A percentile compares a stretch with the other conserved stretches of the same genome.
Conservation (phyloP, 768 basidiomycete species). For the Bullera alba region DNA sequence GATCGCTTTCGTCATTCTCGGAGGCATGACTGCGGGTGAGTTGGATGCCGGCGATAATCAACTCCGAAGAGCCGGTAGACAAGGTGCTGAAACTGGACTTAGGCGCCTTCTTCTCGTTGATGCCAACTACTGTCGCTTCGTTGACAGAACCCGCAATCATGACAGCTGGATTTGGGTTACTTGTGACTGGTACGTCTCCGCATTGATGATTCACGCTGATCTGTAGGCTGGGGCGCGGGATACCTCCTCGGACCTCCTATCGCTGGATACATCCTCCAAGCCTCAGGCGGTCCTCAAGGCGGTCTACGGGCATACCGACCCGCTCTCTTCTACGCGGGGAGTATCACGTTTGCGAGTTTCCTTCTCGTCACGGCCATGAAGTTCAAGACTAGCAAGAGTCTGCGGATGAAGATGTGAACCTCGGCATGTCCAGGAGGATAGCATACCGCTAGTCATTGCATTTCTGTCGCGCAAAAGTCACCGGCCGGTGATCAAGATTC, state of each 20-base stretch:
- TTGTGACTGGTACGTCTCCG: conserved; percentile 10
- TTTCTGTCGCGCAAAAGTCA: too few species aligned
- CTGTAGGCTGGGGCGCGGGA: conserved; percentile 1
- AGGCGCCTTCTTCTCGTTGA: conserved; percentile 25
- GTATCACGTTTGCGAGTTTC: conserved; percentile 14
- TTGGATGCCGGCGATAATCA: not conserved
- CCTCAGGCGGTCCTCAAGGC: conserved; percentile 21
- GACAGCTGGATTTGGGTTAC: conserved; percentile 18
- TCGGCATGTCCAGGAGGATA: not conserved
- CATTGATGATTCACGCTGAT: not conserved
- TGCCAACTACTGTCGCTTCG: conserved; percentile 23
- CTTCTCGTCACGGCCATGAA: conserved; percentile 6
- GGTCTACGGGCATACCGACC: conserved; percentile 26
- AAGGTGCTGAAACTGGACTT: not conserved
- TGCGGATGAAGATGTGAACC: conserved; percentile 2
- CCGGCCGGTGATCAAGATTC: too few species aligned
- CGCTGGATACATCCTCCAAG: conserved; percentile 33
- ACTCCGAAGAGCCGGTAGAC: not conserved
- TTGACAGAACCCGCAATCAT: conserved; percentile 12
- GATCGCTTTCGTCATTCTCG: conserved; percentile 23
- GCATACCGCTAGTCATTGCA: too few species aligned
- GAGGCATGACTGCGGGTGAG: conserved; percentile 17
- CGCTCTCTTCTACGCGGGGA: conserved; percentile 32
- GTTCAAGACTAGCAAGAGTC: conserved; percentile 2
- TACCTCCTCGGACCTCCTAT: conserved; percentile 21